Percentiles rank a stretch among this genome's conserved stretches.
Conservation (phyloP, 805 yeast genomes). For the Teunomyces tritomae region DNA sequence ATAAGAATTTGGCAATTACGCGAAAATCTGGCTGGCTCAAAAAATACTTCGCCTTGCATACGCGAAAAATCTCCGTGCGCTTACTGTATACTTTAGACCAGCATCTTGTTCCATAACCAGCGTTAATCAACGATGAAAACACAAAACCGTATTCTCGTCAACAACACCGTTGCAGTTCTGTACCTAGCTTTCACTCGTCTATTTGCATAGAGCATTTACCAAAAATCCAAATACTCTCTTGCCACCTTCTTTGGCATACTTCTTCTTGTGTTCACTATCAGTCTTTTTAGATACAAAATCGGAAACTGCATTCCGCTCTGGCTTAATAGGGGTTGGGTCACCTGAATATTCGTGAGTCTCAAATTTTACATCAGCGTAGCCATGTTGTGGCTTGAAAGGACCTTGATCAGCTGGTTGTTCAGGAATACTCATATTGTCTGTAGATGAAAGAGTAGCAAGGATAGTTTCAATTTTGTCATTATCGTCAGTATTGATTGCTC, state of each 20-base stretch:
- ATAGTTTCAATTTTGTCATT: background rate
- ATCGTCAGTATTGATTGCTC: background rate
- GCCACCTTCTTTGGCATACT: constrained; percentile 27
- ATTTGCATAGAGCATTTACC: background rate
- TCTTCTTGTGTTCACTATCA: constrained; percentile 28
- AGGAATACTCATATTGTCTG: constrained; percentile 20
- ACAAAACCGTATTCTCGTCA: background rate
- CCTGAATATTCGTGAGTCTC: constrained; percentile 30
- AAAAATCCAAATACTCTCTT: constrained; percentile 8
- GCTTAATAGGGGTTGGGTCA: constrained; percentile 30
- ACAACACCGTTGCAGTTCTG: background rate
- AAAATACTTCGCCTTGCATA: background rate
- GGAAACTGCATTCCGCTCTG: constrained; percentile 22
- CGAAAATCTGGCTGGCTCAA: background rate
- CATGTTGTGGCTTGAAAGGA: constrained; percentile 27
- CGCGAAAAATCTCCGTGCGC: background rate
- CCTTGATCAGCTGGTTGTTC: constrained; percentile 29
- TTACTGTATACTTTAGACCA: background rate
- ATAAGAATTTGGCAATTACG: background rate
- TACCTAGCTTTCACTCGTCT: background rate
- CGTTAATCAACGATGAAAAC: background rate
- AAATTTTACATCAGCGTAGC: constrained; percentile 28
- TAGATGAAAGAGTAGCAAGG: background rate
- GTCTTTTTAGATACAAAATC: constrained; percentile 27
- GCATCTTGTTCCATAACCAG: background rate